These are phyloP conservation scores for Daldinia childiae DNA, from an alignment of 495 filamentous ascomycete species.

Conservation along the genomic window DNA sequence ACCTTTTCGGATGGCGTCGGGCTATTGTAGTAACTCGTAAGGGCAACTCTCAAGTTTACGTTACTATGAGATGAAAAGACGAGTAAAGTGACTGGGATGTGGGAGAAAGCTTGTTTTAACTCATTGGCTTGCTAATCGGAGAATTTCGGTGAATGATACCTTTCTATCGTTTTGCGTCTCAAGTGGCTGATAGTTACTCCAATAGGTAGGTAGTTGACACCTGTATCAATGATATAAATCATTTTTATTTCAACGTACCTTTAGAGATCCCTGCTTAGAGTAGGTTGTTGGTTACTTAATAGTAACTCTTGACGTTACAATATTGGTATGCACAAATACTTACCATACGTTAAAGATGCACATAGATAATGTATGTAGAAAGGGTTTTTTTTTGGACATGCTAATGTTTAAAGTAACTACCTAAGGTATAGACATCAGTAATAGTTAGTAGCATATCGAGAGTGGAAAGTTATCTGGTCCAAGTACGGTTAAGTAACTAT, in stretches of 20 bases:
- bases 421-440: too few species aligned
- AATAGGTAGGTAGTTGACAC: neutral
- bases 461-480: too few species aligned
- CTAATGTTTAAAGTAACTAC: too few species aligned
- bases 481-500: too few species aligned
- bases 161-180: neutral
- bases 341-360: too few species aligned
- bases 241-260: neutral
- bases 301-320: neutral
- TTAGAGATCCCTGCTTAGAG: neutral
- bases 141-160: neutral
- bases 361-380: too few species aligned
- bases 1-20: neutral
- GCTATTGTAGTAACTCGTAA: neutral
- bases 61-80: neutral
- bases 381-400: too few species aligned
- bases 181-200: neutral
- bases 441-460: too few species aligned
- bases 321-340: neutral
- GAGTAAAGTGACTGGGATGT: neutral
- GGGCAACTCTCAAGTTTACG: neutral
- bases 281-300: neutral
- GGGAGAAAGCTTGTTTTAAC: neutral
- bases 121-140: neutral
- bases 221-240: neutral